phyloP scores from a whole-genome alignment of 805 yeast species.

The Ogataea trehalophila region DNA sequence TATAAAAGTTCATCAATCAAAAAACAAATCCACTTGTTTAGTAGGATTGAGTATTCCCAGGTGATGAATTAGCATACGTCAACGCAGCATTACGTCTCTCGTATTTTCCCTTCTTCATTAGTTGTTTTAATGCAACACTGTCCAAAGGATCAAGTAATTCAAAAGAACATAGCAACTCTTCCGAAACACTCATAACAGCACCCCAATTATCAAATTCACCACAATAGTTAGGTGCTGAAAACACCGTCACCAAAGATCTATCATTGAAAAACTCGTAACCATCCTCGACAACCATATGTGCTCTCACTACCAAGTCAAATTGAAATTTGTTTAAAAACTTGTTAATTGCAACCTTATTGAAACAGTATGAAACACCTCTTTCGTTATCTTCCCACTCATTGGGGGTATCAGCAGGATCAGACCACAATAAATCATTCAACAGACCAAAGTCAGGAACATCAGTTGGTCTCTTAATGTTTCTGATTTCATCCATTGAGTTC shows the following conservation, averaged over 20 bases:
- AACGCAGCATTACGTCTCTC: slow-evolving; percentile 64
- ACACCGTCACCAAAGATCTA: slow-evolving; percentile 65
- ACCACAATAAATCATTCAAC: slow-evolving; percentile 74
- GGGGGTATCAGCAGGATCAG: slow-evolving; percentile 78
- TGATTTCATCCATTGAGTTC: slow-evolving; percentile 67
- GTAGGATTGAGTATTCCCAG: slow-evolving; percentile 10
- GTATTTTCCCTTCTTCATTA: slow-evolving; percentile 88
- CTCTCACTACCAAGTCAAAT: slow-evolving; percentile 77
- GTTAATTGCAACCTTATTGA: slow-evolving; percentile 73
- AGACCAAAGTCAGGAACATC: slow-evolving; percentile 84
- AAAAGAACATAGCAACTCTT: slow-evolving; percentile 86
- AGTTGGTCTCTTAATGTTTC: slow-evolving; percentile 73
- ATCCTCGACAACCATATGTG: slow-evolving; percentile 85
- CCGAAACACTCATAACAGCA: slow-evolving; percentile 95
- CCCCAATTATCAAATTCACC: slow-evolving; percentile 95
- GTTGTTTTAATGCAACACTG: slow-evolving; percentile 86
- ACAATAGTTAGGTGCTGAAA: slow-evolving; percentile 72
- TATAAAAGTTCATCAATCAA: not conserved
- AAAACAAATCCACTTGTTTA: not conserved
- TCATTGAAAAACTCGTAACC: slow-evolving; percentile 77
- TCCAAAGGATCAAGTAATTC: slow-evolving; percentile 93
- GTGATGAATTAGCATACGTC: slow-evolving; percentile 20
- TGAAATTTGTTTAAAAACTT: slow-evolving; percentile 70
- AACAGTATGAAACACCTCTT: slow-evolving; percentile 78
- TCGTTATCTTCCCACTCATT: slow-evolving; percentile 89